A percentile compares a stretch with the other conserved stretches of the same genome.
Conservation (phyloP, 2,329 filamentous ascomycete species). For the Aspergillus sp. region DNA sequence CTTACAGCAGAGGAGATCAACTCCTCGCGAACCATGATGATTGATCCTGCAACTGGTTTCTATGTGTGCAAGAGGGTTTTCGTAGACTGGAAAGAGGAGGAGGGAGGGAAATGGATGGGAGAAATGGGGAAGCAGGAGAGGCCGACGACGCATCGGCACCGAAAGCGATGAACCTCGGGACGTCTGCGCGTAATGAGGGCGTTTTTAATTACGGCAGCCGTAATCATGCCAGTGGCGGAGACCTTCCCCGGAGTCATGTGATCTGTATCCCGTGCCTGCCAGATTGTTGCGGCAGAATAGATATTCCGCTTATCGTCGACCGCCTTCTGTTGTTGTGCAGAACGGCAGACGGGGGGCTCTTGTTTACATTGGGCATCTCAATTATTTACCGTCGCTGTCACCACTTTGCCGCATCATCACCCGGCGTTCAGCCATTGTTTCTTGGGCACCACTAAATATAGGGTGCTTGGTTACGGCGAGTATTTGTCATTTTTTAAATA, state of each 20-base stretch:
- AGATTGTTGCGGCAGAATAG: slow-evolving; percentile 9
- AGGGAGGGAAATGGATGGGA: slow-evolving; percentile 14
- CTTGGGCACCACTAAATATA: not conserved
- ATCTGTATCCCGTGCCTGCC: not conserved
- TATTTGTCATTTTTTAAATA: not conserved
- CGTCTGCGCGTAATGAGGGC: slow-evolving; percentile 17
- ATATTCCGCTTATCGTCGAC: slow-evolving; percentile 26
- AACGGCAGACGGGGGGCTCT: slow-evolving; percentile 25
- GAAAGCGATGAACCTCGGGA: slow-evolving; percentile 39
- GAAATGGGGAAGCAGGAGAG: slow-evolving; percentile 8
- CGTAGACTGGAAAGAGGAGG: slow-evolving; percentile 1
- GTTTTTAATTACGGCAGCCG: slow-evolving; percentile 1
- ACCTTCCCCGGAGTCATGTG: slow-evolving; percentile 31
- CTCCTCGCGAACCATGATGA: slow-evolving; percentile 90
- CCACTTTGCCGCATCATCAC: not conserved
- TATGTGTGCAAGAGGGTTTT: slow-evolving; percentile 3
- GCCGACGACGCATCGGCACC: slow-evolving; percentile 23
- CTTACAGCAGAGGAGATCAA: slow-evolving; percentile 78
- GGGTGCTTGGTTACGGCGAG: not conserved
- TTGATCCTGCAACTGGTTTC: slow-evolving; percentile 11
- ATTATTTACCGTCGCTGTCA: slow-evolving; percentile 7
- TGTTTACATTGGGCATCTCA: slow-evolving; percentile 33
- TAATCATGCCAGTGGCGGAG: slow-evolving; percentile 18
- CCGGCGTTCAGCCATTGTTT: not conserved
- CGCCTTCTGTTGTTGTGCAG: slow-evolving; percentile 28